Evolutionary conservation across 2,329 filamentous ascomycete genomes (phyloP).

Genomic region (Epichloe scottii): DNA sequence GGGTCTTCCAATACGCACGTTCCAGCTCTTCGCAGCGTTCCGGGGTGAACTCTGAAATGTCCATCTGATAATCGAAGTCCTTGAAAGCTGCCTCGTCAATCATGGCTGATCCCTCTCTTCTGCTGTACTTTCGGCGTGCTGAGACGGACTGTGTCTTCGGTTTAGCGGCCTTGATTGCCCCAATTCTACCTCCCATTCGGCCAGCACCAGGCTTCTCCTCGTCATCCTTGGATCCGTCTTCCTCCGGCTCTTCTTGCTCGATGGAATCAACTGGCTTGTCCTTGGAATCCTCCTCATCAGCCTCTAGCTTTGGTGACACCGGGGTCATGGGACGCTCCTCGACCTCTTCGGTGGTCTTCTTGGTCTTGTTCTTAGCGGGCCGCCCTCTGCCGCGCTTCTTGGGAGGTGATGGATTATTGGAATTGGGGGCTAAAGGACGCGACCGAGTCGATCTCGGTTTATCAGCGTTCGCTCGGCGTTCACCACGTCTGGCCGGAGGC

Average conservation of each 20-base stretch:
- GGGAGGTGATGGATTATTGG: conserved; percentile 19
- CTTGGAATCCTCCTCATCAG: conserved; percentile 15
- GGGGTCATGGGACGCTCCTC: conserved; percentile 47
- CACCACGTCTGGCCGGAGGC: conserved; percentile 79
- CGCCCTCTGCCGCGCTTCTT: conserved; percentile 30
- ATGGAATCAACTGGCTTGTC: conserved; percentile 33
- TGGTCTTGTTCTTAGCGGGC: conserved; percentile 24
- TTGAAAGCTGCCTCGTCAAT: conserved; percentile 87
- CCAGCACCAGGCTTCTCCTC: conserved; percentile 27
- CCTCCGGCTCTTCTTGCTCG: conserved; percentile 31
- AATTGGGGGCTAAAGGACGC: conserved; percentile 22
- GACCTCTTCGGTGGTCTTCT: conserved; percentile 26
- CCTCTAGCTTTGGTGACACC: conserved; percentile 37
- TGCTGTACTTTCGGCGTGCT: conserved; percentile 76
- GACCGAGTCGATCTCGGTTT: conserved; percentile 33
- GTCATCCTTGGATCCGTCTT: conserved; percentile 25
- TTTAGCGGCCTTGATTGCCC: conserved; percentile 36
- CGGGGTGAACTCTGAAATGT: conserved; percentile 75
- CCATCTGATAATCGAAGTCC: conserved; percentile 80
- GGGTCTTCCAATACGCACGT: conserved; percentile 89
- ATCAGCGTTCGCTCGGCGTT: conserved; percentile 53
- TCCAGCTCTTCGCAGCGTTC: conserved; percentile 93
- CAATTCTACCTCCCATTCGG: conserved; percentile 31
- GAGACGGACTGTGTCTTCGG: conserved; percentile 63
- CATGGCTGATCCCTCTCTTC: conserved; percentile 61